Evolutionary conservation across 1,284 basidiomycete species (phyloP), one percentile per base, ranked within the genome.

Genomic region (Ceratobasidium sp.): DNA sequence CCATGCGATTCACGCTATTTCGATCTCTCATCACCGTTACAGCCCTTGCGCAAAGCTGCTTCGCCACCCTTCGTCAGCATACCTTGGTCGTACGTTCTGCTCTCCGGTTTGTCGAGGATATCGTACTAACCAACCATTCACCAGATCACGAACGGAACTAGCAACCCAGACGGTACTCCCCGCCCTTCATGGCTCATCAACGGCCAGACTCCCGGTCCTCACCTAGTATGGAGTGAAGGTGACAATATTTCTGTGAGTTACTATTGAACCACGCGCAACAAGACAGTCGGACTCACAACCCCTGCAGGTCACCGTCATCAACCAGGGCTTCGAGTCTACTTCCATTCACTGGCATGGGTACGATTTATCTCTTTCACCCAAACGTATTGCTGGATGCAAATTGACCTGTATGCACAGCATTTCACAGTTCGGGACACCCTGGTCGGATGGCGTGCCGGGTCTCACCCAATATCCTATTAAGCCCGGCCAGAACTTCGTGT

Each of bases 381-480:
- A 46, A 31, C 27, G 27, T 56, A 13, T 2, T 31, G 5, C 24
- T 13, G 11, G 16, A 16, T 49, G 37, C 27, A 16, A 22, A 22
- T 29, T 29, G 14, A 31, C 27, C 31, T 14, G 14, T 29, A 24
- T 49, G 46, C 11, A 7, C 31, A 71, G 74, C 3, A 75, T 75
- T 39, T 58, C 74, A 29, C 74, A 74, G 41, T 34, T 53, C 22
- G 61, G 69, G 1, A 56, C 69, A 6, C 66, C 59, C 22, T 75
- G 74, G 74, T 72, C 69, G 11, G 74, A 75, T 46, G 74, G 74
- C 24, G 74, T 75, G 2, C 74, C 74, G 14, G 74, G 74, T 39
- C 46, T 74, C 24, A 68, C 63, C 49, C 74, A 74, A 46, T 49
- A 54, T 24, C 59, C 49, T 19, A 53, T 62, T 19, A 54, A 51